Percentiles rank a stretch among this genome's conserved stretches.
phyloP scores from a whole-genome alignment of 148 eudicot genomes.

The Rhododendron ovatum region DNA sequence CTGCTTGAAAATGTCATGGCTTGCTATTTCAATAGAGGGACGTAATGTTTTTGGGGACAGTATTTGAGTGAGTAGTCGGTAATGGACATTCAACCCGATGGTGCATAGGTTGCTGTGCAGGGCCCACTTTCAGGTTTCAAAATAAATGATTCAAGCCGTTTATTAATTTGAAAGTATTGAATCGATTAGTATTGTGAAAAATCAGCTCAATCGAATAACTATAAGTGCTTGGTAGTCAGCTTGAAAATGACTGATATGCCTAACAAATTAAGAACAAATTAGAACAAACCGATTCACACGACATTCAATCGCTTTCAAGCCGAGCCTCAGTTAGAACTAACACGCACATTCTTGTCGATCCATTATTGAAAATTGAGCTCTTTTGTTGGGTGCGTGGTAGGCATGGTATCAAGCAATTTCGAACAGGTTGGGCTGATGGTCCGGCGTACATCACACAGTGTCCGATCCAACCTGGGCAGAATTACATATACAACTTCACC shows the following conservation, averaged over 20 bases:
- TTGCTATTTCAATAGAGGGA: no score
- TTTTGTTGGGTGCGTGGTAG: neutral
- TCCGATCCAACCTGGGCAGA: constrained; percentile 27
- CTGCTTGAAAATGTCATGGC: no score
- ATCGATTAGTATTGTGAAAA: no score
- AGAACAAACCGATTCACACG: neutral
- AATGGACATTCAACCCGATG: neutral
- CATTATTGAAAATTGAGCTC: neutral
- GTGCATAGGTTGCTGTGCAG: no score
- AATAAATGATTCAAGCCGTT: no score
- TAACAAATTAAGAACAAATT: neutral
- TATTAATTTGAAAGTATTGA: no score
- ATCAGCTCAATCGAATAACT: no score
- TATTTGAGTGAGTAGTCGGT: neutral
- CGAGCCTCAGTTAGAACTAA: neutral
- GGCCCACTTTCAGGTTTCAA: no score
- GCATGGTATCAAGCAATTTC: constrained; percentile 27
- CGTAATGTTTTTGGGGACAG: neutral
- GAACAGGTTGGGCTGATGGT: constrained; percentile 36
- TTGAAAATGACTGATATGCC: neutral
- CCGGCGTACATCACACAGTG: constrained; percentile 35
- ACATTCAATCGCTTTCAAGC: neutral
- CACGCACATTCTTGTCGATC: neutral
- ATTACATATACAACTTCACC: constrained; percentile 26
- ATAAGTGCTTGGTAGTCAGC: neutral